These are phyloP conservation scores for Trypanosoma theileri DNA, from an alignment of 208 protist genomes.

Conservation along the genomic window DNA sequence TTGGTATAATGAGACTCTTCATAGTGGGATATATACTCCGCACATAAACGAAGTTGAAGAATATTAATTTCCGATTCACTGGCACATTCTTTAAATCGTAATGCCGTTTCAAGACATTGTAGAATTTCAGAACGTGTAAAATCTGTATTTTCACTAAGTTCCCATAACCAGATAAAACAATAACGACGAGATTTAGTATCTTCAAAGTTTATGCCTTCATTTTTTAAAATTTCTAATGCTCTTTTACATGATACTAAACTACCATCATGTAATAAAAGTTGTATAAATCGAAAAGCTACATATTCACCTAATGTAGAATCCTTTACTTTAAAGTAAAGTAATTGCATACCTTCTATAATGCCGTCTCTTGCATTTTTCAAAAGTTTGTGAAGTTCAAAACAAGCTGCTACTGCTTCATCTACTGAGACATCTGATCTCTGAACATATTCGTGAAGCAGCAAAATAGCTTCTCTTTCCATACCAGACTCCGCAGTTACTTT, in stretches of 20 bases:
- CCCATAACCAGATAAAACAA: slow-evolving; percentile 36
- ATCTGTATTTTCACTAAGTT: slow-evolving; percentile 22
- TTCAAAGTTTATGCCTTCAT: slow-evolving; percentile 26
- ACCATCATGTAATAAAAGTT: slow-evolving; percentile 27
- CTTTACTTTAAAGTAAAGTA: slow-evolving; percentile 19
- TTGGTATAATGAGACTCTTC: not conserved
- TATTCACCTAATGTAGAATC: slow-evolving; percentile 7
- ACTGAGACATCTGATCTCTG: slow-evolving; percentile 22
- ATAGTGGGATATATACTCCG: slow-evolving; percentile 13
- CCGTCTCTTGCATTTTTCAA: slow-evolving; percentile 15
- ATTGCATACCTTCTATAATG: slow-evolving; percentile 23
- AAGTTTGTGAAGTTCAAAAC: slow-evolving; percentile 35
- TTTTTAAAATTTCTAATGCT: slow-evolving; percentile 26
- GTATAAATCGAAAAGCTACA: slow-evolving; percentile 29
- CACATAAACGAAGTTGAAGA: slow-evolving; percentile 22
- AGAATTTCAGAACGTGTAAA: slow-evolving; percentile 12
- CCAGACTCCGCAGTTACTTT: slow-evolving; percentile 19
- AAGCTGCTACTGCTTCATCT: slow-evolving; percentile 29
- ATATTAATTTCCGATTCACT: slow-evolving; percentile 27
- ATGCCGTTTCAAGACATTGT: slow-evolving; percentile 23
- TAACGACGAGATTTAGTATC: slow-evolving; percentile 25
- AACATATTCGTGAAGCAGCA: slow-evolving; percentile 28
- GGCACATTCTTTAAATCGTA: slow-evolving; percentile 28
- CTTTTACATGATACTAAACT: slow-evolving; percentile 10
- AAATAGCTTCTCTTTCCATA: slow-evolving; percentile 13